These are phyloP conservation scores for Inga oerstediana DNA, from an alignment of 306 rosid species.

Conservation along the genomic window DNA sequence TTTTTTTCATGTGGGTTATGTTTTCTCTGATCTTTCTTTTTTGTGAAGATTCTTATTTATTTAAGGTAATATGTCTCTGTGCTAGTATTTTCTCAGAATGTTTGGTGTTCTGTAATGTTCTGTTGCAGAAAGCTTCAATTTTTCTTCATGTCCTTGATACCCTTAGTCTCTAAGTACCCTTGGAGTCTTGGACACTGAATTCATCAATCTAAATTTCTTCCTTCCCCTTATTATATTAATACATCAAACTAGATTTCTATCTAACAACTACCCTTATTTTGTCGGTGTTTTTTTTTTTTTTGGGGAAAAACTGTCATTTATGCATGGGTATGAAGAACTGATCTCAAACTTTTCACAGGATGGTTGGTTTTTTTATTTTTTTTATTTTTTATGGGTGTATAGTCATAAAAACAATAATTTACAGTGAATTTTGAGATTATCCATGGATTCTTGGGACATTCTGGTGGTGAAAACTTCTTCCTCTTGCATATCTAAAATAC, in stretches of 20 bases:
- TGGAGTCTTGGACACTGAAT: not conserved
- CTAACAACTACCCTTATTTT: not conserved
- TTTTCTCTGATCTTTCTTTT: not conserved
- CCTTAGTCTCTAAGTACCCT: not conserved
- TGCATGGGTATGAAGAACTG: not conserved
- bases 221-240: not conserved
- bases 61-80: not conserved
- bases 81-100: not conserved
- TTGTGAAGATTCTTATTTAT: not conserved
- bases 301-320: not conserved
- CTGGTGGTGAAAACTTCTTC: not conserved
- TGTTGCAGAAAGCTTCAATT: constrained; percentile 28
- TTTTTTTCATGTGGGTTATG: not conserved
- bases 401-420: not conserved
- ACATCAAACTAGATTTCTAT: not conserved
- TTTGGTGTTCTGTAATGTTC: not conserved
- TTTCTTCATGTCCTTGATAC: constrained; percentile 3
- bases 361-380: not conserved
- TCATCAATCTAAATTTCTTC: constrained; percentile 7
- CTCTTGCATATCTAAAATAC: not conserved
- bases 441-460: not conserved
- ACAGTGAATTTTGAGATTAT: not conserved
- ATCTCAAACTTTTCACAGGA: not conserved
- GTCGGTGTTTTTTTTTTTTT: not conserved
- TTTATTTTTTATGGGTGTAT: not conserved